Evolutionary conservation across 2,329 filamentous ascomycete genomes (phyloP).

Genomic region (Plectosphaerella cucumerina): DNA sequence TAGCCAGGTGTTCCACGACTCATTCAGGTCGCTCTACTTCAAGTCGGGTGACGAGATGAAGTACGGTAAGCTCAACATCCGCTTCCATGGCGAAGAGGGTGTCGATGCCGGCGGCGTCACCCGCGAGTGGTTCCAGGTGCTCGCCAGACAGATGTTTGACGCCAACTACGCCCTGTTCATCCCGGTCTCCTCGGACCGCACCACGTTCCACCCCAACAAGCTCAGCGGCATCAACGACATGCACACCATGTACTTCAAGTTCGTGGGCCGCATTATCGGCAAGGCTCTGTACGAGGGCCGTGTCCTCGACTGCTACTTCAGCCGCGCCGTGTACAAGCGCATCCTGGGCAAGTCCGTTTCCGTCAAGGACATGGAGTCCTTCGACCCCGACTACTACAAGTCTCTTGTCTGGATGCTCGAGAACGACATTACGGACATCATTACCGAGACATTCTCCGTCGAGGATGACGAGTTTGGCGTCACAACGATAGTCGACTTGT

Average conservation of each 20-base stretch:
- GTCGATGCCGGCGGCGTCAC: conserved; percentile 97
- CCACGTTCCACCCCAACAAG: conserved; percentile 97
- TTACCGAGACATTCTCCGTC: conserved; percentile 92
- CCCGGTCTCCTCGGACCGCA: conserved; percentile 93
- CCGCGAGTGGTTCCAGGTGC: conserved; percentile 97
- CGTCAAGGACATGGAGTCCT: conserved; percentile 98
- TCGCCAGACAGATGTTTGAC: conserved; percentile 98
- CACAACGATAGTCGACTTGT: conserved; percentile 79
- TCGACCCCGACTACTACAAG: conserved; percentile 98
- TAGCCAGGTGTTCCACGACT: conserved; percentile 96
- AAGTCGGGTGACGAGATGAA: conserved; percentile 97
- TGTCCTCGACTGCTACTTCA: conserved; percentile 97
- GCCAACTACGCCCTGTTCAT: conserved; percentile 96
- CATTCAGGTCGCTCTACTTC: conserved; percentile 97
- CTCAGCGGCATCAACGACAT: conserved; percentile 92
- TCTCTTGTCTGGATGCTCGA: conserved; percentile 97
- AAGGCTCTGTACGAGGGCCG: conserved; percentile 96
- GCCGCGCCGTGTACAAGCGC: conserved; percentile 95
- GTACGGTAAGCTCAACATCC: conserved; percentile 95
- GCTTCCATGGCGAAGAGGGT: conserved; percentile 95
- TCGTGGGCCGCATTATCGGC: conserved; percentile 96
- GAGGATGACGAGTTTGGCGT: conserved; percentile 94
- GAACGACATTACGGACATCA: conserved; percentile 97
- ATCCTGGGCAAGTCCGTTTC: conserved; percentile 93
- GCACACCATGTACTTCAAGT: conserved; percentile 98